Evolutionary conservation across 768 basidiomycete species (phyloP).

Genomic region (Cystofilobasidium ferigula): DNA sequence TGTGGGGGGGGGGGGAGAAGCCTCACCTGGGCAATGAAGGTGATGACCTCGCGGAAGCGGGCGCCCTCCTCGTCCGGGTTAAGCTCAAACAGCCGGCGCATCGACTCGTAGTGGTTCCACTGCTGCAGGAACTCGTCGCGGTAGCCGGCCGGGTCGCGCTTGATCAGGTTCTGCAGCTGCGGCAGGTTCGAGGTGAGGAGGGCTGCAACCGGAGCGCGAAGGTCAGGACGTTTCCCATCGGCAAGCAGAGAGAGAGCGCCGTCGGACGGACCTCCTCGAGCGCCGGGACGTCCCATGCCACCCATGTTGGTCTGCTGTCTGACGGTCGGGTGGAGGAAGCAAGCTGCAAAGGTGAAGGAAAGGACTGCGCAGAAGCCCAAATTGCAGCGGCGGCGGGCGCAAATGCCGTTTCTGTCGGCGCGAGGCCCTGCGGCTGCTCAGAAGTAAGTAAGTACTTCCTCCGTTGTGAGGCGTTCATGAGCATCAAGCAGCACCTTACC

Average conservation of each 20-base stretch:
- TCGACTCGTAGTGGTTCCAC: slow-evolving; percentile 76
- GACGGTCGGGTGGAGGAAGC: not conserved
- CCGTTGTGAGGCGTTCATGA: too few relatives aligned
- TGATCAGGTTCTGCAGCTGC: slow-evolving; percentile 92
- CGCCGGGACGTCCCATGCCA: slow-evolving; percentile 25
- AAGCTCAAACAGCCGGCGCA: slow-evolving; percentile 69
- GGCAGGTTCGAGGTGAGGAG: slow-evolving; percentile 81
- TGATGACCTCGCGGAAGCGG: slow-evolving; percentile 73
- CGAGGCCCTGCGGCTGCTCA: too few relatives aligned
- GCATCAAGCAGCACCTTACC: too few relatives aligned
- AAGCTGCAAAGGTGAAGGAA: not conserved
- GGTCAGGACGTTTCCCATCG: too few relatives aligned
- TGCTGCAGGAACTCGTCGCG: slow-evolving; percentile 93
- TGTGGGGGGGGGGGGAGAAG: not conserved
- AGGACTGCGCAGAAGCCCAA: too few relatives aligned
- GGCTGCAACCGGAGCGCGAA: slow-evolving; percentile 33
- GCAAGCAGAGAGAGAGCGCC: not conserved
- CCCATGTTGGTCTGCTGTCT: slow-evolving; percentile 7
- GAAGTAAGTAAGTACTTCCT: too few relatives aligned
- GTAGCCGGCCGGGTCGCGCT: slow-evolving; percentile 79
- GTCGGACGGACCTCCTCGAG: slow-evolving; percentile 8
- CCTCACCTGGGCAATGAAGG: slow-evolving; percentile 75
- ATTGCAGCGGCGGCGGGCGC: too few relatives aligned
- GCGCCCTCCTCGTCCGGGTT: slow-evolving; percentile 64
- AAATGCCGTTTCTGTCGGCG: too few relatives aligned